These are phyloP conservation scores for Thermomucor indicae-seudaticae DNA, from an alignment of 371 early-diverging fungal genomes.

Conservation along the genomic window DNA sequence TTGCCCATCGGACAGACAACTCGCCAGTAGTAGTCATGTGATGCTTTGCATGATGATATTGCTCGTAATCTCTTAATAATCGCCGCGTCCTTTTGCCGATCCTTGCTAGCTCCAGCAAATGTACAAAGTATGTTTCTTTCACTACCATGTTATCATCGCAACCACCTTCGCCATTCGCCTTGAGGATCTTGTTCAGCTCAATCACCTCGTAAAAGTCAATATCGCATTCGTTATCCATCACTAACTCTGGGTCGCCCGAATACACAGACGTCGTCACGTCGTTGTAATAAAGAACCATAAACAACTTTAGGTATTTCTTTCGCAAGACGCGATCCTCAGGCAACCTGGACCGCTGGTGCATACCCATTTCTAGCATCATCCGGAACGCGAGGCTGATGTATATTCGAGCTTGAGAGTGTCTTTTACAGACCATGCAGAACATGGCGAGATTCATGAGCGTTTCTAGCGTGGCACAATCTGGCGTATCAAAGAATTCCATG, in stretches of 20 bases:
- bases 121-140: constrained; percentile 39
- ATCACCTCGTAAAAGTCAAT: constrained; percentile 40
- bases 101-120: constrained; percentile 25
- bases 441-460: constrained; percentile 36
- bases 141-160: constrained; percentile 29
- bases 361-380: constrained; percentile 35
- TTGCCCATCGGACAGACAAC: constrained; percentile 25
- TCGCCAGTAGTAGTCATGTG: constrained; percentile 10
- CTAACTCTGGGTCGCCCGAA: constrained; percentile 21
- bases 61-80: constrained; percentile 25
- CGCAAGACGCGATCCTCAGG: constrained; percentile 18
- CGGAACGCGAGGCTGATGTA: constrained; percentile 35
- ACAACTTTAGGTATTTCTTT: constrained; percentile 26
- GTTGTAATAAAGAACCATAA: constrained; percentile 38
- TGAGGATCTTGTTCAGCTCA: constrained; percentile 16
- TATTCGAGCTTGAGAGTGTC: constrained; percentile 34
- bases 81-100: constrained; percentile 31
- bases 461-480: constrained; percentile 37
- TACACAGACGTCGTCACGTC: constrained; percentile 27
- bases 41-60: constrained; percentile 16
- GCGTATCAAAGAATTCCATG: constrained; percentile 41
- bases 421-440: constrained; percentile 34
- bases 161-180: constrained; percentile 13
- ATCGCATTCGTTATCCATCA: constrained; percentile 26
- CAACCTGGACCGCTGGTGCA: constrained; percentile 17